Conservation (phyloP, 768 basidiomycete genomes). For the Filobasidium wieringae region DNA sequence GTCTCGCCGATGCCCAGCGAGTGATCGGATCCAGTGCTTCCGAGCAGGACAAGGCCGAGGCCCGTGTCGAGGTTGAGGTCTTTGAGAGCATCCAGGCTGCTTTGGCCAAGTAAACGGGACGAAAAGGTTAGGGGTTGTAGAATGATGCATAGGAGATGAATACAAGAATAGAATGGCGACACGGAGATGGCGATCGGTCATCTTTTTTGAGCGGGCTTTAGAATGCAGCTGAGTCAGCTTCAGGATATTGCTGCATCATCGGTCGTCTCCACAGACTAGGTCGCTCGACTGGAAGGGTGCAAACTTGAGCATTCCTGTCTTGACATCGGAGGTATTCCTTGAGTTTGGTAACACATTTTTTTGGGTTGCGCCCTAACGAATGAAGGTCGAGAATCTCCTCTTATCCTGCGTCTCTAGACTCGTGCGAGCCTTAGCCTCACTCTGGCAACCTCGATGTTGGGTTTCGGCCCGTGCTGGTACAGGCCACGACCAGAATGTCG, state of each 20-base stretch:
- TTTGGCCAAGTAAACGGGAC: conserved; percentile 42
- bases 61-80: conserved; percentile 86
- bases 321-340: no score
- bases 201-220: background rate
- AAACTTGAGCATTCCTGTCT: no score
- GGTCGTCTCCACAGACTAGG: no score
- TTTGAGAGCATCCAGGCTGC: conserved; percentile 91
- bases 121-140: background rate
- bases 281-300: no score
- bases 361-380: no score
- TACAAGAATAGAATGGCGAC: background rate
- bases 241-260: background rate
- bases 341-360: no score
- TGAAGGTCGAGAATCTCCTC: no score
- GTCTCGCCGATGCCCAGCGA: conserved; percentile 75
- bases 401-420: no score
- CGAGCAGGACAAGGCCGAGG: conserved; percentile 87
- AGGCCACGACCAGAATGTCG: no score
- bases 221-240: background rate
- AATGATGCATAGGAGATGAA: background rate
- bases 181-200: background rate
- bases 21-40: conserved; percentile 70
- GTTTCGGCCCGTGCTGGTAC: no score
- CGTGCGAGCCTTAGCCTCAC: no score
- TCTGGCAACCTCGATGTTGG: no score